Evolutionary conservation across 768 basidiomycete genomes (phyloP).

Genomic region (Suillus paluster): DNA sequence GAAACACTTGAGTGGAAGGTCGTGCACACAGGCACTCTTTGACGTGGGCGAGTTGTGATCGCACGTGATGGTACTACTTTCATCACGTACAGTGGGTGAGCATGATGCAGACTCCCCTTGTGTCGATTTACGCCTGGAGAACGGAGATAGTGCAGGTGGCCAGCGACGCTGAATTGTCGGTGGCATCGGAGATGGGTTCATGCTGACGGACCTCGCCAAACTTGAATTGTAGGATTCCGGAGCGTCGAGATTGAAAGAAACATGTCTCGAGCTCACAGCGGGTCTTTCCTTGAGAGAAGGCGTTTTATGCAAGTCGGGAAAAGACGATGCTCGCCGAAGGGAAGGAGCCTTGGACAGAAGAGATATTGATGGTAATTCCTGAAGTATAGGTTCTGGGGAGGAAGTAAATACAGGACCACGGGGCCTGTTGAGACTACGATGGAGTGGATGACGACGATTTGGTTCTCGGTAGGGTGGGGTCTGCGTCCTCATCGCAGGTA

Average conservation of each 20-base stretch:
- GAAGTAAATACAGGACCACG: conserved; percentile 2
- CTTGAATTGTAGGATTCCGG: neutral
- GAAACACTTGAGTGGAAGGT: conserved; percentile 4
- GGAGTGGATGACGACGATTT: conserved; percentile 14
- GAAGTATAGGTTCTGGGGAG: conserved; percentile 7
- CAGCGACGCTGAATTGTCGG: conserved; percentile 16
- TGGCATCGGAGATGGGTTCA: neutral
- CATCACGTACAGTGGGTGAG: neutral
- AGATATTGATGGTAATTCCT: neutral
- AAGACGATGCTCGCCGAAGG: conserved; percentile 14
- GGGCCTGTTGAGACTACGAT: conserved; percentile 5
- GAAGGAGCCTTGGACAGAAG: conserved; percentile 1
- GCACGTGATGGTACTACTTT: neutral
- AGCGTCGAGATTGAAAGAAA: conserved; percentile 21
- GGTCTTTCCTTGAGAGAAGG: neutral
- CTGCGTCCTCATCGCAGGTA: conserved; percentile 19
- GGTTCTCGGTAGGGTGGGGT: conserved; percentile 23
- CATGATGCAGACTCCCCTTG: neutral
- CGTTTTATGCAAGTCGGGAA: conserved; percentile 7
- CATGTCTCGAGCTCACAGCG: conserved; percentile 20
- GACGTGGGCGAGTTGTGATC: neutral
- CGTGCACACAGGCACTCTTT: conserved; percentile 9
- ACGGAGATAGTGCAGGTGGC: conserved; percentile 9
- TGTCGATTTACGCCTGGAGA: conserved; percentile 1
- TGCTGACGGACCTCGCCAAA: neutral